Percentiles rank a stretch among this genome's conserved stretches.
phyloP scores from a whole-genome alignment of 768 basidiomycete species.

The Pulveroboletus sp. region DNA sequence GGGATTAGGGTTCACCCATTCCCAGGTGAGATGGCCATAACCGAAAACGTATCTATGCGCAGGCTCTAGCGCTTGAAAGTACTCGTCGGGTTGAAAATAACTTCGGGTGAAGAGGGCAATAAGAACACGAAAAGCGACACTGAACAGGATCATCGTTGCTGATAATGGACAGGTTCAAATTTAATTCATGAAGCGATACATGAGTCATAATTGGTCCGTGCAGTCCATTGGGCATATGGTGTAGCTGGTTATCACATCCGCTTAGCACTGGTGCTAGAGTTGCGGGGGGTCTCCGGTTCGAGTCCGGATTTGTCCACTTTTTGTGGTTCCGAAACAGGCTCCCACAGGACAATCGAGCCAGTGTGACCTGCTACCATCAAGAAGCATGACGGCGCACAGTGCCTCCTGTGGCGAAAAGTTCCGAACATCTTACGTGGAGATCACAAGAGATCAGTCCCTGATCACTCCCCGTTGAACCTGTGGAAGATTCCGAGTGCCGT shows the following conservation, averaged over 20 bases:
- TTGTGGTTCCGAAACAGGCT: too few species aligned
- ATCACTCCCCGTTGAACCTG: too few species aligned
- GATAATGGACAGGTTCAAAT: background rate
- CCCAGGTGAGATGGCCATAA: constrained; percentile 92
- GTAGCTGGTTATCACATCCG: constrained; percentile 40
- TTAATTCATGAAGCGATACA: background rate
- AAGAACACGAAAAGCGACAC: constrained; percentile 48
- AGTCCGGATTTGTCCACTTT: constrained; percentile 37
- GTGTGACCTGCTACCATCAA: too few species aligned
- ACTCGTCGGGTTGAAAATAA: constrained; percentile 97
- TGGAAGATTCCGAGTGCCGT: too few species aligned
- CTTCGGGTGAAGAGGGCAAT: constrained; percentile 72
- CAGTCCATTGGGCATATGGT: constrained; percentile 30
- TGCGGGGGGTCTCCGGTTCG: constrained; percentile 39
- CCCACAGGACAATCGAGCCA: too few species aligned
- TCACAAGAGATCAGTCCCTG: too few species aligned
- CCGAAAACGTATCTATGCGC: constrained; percentile 88
- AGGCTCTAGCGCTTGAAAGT: constrained; percentile 90
- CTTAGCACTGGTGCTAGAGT: constrained; percentile 30
- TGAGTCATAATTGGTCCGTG: background rate
- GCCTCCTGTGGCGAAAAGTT: too few species aligned
- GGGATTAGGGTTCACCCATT: constrained; percentile 72
- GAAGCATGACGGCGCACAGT: too few species aligned
- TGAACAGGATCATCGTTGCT: constrained; percentile 23
- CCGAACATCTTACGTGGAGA: too few species aligned